Base-by-base conservation (phyloP, 139 green algal species). In the Chlamydomonas urium region DNA sequence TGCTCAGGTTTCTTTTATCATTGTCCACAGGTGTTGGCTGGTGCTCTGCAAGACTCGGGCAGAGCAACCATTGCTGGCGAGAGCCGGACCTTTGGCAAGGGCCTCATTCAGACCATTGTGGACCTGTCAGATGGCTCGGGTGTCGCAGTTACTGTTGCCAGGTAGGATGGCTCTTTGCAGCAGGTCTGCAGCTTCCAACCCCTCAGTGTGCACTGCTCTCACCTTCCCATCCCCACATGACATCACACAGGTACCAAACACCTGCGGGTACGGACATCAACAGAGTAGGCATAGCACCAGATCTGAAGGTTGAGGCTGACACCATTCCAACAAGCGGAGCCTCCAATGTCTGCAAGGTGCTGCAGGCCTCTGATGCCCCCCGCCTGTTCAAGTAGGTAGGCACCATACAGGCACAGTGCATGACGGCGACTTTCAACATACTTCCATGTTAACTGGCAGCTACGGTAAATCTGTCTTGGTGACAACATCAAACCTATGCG, bases 81-180 rank as follows among this genome's bases (percentile, higher is more conserved):
- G 65, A 77, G 29, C 45, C 50, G 26, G 23, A 98, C 94, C 0
- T 99, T 97, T 77, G 95, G 95, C 67, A 99, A 99, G 85, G 95
- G 95, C 1, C 81, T 98, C 2, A 98, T 99, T 65, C 95, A 99
- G 78, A 98, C 91, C 0, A 74, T 98, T 29, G 88, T 97, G 36
- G 80, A 90, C 66, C 83, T 99, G 4, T 91, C 81, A 1, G 91
- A 96, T 63, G 91, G 95, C n/a, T 96, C 88, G 0, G 95, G 86
- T 0, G 74, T 99, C n/a, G 86, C 90, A 0, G 83, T 99, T 1
- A 98, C 95, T 0, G 91, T 98, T 14, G 90, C 92, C 0, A 81
- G 83, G 58, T 98, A 97, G 23, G 8, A 19, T 65, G 56, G n/a
- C n/a, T n/a, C n/a, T n/a, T n/a, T n/a, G n/a, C n/a, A n/a, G n/a